These are phyloP conservation scores for Rhododendron vialii DNA, from an alignment of 148 eudicot genomes.

Conservation along the genomic window DNA sequence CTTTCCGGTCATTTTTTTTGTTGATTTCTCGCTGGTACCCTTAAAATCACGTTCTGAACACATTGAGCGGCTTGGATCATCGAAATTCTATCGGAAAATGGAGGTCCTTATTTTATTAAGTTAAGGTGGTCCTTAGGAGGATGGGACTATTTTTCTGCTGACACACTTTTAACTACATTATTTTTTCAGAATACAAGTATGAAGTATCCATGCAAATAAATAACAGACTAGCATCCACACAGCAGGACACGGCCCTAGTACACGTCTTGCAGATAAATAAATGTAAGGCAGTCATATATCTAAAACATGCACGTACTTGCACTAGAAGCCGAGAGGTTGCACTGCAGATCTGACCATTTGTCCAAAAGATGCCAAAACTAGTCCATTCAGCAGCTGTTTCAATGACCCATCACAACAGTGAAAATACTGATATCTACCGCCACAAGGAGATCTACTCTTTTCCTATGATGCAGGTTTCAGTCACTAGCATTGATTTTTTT, in stretches of 20 bases:
- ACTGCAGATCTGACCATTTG: conserved; percentile 99
- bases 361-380: conserved; percentile 95
- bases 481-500: neutral
- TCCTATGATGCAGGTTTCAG: neutral
- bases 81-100: too few relatives aligned
- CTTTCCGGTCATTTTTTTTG: too few relatives aligned
- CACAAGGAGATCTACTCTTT: neutral
- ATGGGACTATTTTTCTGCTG: neutral
- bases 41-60: too few relatives aligned
- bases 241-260: neutral
- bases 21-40: too few relatives aligned
- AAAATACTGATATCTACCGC: neutral
- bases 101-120: too few relatives aligned
- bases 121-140: too few relatives aligned
- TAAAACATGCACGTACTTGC: conserved; percentile 49
- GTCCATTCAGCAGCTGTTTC: conserved; percentile 95
- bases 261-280: neutral
- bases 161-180: neutral
- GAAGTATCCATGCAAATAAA: neutral
- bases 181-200: neutral
- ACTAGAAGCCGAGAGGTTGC: conserved; percentile 94
- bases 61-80: too few relatives aligned
- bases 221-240: neutral
- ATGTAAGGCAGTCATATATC: neutral
- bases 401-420: neutral